A percentile compares a stretch with the other conserved stretches of the same genome.
Conservation (phyloP, 2,329 filamentous ascomycete genomes). For the Aspergillus pseudoglaucus region DNA sequence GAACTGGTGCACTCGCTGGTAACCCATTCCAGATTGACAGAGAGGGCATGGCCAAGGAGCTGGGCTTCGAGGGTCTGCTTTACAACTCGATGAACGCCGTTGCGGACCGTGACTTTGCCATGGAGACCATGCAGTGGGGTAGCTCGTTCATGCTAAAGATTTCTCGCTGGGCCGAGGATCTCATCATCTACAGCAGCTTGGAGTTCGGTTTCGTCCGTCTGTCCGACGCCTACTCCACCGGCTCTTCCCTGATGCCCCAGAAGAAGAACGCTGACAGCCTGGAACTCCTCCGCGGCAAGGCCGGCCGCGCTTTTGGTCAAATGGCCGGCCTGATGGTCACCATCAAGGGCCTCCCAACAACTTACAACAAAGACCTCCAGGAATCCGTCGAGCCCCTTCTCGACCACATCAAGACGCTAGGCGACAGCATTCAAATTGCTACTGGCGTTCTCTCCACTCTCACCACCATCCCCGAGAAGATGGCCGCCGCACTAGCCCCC, state of each 20-base stretch:
- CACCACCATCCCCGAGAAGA: slow-evolving; percentile 62
- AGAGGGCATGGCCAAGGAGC: slow-evolving; percentile 69
- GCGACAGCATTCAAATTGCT: slow-evolving; percentile 74
- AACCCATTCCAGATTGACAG: slow-evolving; percentile 79
- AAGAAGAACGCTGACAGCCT: slow-evolving; percentile 76
- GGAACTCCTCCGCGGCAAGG: slow-evolving; percentile 70
- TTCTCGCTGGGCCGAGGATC: slow-evolving; percentile 73
- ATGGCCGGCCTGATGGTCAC: slow-evolving; percentile 76
- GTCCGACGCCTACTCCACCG: slow-evolving; percentile 74
- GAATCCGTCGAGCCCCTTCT: slow-evolving; percentile 81
- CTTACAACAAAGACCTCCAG: slow-evolving; percentile 91
- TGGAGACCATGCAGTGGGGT: slow-evolving; percentile 75
- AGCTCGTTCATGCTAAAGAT: slow-evolving; percentile 73
- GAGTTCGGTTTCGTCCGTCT: slow-evolving; percentile 72
- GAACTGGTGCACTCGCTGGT: slow-evolving; percentile 70
- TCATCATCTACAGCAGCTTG: slow-evolving; percentile 72
- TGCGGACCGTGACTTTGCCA: slow-evolving; percentile 72
- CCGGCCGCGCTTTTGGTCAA: slow-evolving; percentile 69
- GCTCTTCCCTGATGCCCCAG: slow-evolving; percentile 71
- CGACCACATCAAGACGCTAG: slow-evolving; percentile 73
- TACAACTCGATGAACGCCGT: slow-evolving; percentile 74
- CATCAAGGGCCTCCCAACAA: slow-evolving; percentile 67
- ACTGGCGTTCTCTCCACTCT: slow-evolving; percentile 73
- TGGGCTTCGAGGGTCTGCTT: slow-evolving; percentile 69
- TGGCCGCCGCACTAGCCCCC: slow-evolving; percentile 70